phyloP scores from a whole-genome alignment of 345 rosid genomes.

The Citrus australasica region DNA sequence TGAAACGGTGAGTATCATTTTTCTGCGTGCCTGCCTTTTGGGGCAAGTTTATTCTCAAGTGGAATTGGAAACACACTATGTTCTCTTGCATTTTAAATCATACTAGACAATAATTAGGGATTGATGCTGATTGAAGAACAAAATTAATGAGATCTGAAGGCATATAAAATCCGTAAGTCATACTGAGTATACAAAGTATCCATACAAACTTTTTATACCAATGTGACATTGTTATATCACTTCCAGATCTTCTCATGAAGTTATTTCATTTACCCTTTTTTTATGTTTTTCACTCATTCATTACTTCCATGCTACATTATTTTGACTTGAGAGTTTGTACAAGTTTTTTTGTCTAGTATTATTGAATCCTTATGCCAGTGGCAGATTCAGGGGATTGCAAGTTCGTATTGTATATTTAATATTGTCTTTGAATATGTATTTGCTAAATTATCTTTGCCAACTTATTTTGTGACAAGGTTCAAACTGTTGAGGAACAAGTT shows the following conservation, averaged over 20 bases:
- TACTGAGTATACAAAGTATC: too few relatives aligned
- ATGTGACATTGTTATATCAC: neutral
- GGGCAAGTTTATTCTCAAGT: neutral
- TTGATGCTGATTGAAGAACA: neutral
- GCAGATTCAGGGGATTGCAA: neutral
- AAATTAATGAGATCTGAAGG: neutral
- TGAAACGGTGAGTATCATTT: constrained; percentile 63
- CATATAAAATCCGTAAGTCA: neutral
- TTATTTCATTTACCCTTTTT: neutral
- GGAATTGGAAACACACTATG: too few relatives aligned
- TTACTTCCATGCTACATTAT: neutral
- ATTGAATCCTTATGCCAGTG: neutral
- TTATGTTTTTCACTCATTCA: neutral
- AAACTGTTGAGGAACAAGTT: constrained; percentile 96
- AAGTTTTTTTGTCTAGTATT: too few relatives aligned
- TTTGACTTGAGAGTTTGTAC: neutral
- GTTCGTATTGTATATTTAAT: neutral
- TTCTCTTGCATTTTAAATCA: neutral
- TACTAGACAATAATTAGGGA: neutral
- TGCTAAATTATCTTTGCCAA: neutral
- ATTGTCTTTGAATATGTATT: neutral
- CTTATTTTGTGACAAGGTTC: constrained; percentile 47
- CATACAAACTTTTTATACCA: neutral
- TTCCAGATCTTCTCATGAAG: neutral
- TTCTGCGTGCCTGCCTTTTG: neutral